A percentile compares a stretch with the other conserved stretches of the same genome.
Evolutionary conservation across 2,329 filamentous ascomycete species (phyloP).

Genomic region (Septoria petroselini): DNA sequence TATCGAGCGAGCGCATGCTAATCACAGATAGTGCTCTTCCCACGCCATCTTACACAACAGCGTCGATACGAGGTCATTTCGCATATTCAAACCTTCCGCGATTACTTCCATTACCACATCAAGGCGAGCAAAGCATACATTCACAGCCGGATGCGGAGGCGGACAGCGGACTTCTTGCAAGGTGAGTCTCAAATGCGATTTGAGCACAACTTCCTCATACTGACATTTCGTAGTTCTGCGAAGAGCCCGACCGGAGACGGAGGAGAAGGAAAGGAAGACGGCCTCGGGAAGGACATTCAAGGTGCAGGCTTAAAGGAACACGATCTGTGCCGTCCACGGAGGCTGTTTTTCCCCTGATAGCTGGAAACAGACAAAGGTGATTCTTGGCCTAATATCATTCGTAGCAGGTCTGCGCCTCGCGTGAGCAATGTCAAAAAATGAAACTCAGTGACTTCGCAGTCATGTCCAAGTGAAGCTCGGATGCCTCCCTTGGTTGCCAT

Average conservation of each 20-base stretch:
- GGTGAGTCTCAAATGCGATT: constrained; percentile 52
- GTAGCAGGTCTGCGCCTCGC: no score
- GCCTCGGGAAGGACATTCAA: constrained; percentile 92
- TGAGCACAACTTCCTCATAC: not conserved
- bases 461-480: not conserved
- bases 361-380: not conserved
- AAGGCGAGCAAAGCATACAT: constrained; percentile 99
- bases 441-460: not conserved
- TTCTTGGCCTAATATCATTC: not conserved
- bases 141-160: constrained; percentile 94
- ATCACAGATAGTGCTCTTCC: constrained; percentile 72
- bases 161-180: constrained; percentile 97
- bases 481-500: no score
- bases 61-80: constrained; percentile 93
- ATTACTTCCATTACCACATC: constrained; percentile 99
- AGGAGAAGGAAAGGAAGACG: constrained; percentile 97
- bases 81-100: constrained; percentile 98
- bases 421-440: not conserved
- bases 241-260: constrained; percentile 87
- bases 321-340: not conserved
- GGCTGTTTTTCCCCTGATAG: not conserved
- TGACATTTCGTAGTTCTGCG: constrained; percentile 68
- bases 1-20: not conserved
- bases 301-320: constrained; percentile 48
- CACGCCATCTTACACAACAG: constrained; percentile 85